These are phyloP conservation scores for Posidonia oceanica DNA, from an alignment of 116 monocot species.

Conservation along the genomic window DNA sequence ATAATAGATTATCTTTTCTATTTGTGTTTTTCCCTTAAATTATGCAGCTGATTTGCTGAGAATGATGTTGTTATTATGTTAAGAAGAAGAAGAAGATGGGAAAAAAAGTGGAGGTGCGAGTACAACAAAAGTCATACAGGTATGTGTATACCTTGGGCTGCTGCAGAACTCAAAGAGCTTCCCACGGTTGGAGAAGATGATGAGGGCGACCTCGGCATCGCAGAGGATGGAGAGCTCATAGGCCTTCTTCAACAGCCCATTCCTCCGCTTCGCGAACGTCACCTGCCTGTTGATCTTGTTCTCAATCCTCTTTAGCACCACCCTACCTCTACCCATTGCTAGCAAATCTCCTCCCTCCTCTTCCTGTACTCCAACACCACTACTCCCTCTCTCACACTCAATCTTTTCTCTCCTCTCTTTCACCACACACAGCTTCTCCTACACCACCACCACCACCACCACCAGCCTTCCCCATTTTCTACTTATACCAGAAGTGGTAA, in stretches of 20 bases:
- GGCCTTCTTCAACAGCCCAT: slow-evolving; percentile 73
- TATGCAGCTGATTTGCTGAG: no score
- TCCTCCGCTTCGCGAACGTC: slow-evolving; percentile 68
- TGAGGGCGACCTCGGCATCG: slow-evolving; percentile 60
- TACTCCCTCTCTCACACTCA: neutral
- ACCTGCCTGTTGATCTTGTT: slow-evolving; percentile 78
- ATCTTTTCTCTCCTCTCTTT: neutral
- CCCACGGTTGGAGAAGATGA: slow-evolving; percentile 67
- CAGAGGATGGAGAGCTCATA: slow-evolving; percentile 63
- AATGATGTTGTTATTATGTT: no score
- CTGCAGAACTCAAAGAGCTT: slow-evolving; percentile 51
- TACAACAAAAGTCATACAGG: neutral
- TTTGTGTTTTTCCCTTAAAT: no score
- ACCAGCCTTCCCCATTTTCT: no score
- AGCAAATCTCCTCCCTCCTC: neutral
- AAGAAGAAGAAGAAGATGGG: no score
- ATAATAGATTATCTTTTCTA: no score
- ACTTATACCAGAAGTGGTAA: no score
- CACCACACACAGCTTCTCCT: neutral
- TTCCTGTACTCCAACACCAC: neutral
- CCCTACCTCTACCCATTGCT: slow-evolving; percentile 34
- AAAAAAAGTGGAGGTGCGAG: neutral
- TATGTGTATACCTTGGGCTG: slow-evolving; percentile 17
- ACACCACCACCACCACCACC: neutral
- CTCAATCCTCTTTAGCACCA: slow-evolving; percentile 77